Base-by-base conservation (phyloP, 495 filamentous ascomycete genomes). In the Penicillium steckii region DNA sequence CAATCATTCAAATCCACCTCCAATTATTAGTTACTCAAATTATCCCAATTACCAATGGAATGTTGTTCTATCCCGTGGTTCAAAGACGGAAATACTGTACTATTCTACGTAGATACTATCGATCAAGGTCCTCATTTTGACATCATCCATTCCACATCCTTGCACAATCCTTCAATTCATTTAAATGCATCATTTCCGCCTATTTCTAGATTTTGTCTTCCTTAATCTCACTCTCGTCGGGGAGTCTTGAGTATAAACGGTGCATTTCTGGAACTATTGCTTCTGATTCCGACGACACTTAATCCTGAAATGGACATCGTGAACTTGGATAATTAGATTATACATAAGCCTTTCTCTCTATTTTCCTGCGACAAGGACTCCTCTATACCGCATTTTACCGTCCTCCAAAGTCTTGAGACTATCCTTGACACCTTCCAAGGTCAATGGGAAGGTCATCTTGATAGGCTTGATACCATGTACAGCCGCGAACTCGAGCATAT, bases 311-410 rank as follows among this genome's bases (percentile, higher is more conserved):
- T n/a, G 7, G 10, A 32, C 8, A 9, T 13, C 29, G 10, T 0
- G 7, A 32, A n/a, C 5, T n/a, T 32, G 29, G 8, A 9, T 12
- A 32, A 9, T 32, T 32, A 32, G 10, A 32, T 32, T 4, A 32
- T 32, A 12, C 29, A 12, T 8, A 3, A 32, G 10, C 8, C 10
- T 32, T 9, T 4, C 29, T 32, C 3, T 32, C 32, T 48, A 57
- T 13, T 58, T 46, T 26, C 58, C 30, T 32, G 70, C 65, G 13
- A 71, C 59, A 18, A 81, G 57, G 35, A 80, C 75, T 17, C 71
- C 84, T n/a, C 84, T 66, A 56, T 85, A 86, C 43, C 80, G 68
- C 71, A 86, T 81, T 30, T 80, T 75, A 2, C 83, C 82, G 1
- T 72, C 65, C 7, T 78, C 65, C 56, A 87, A 52, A 29, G 71